Evolutionary conservation across 345 rosid species (phyloP), one percentile per base, ranked within the genome.

Genomic region (Heritiera littoralis): DNA sequence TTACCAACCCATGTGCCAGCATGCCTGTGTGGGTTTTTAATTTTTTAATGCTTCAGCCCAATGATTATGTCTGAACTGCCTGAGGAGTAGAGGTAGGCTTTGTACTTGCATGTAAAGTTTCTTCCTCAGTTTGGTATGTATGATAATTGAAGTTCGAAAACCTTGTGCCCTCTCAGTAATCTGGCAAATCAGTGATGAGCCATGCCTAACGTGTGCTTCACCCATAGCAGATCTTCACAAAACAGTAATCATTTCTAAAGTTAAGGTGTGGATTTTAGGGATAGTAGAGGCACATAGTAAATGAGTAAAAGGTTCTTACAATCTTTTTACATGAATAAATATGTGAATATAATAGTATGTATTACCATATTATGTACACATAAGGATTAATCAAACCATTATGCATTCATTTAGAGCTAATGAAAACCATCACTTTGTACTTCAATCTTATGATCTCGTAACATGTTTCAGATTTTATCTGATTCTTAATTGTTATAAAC

Each of bases 71-170:
- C 23, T 66, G 23, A 13, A 66, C 20, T 38, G 38, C 38, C 55
- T 11, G 28, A 7, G 55, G 13, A 51, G 61, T 45, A 3, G 60
- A 72, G 43, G 14, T 72, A 32, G 12, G 43, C 11, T 49, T 30
- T 52, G 6, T 30, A 48, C 74, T 23, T 23, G 28, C 28, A 23
- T 23, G 28, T 23, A 23, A 30, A 68, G 35, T 68, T n/a, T 5
- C 73, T 49, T 71, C 58, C 75, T 35, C 63, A 72, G n/a, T 32
- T 72, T 72, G 28, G 32, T 73, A 15, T 52, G 28, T 52, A 32
- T 49, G 28, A 38, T n/a, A 35, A 73, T 41, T 54, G 46, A 11
- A 55, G 9, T 4, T 10, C 5, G 8, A 55, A 52, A 52, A 17
- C 30, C 30, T 54, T 38, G 46, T 18, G 48, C 41, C 54, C 23